Base-by-base conservation (phyloP, 1,284 basidiomycete species). In the Ceratobasidium sp. region DNA sequence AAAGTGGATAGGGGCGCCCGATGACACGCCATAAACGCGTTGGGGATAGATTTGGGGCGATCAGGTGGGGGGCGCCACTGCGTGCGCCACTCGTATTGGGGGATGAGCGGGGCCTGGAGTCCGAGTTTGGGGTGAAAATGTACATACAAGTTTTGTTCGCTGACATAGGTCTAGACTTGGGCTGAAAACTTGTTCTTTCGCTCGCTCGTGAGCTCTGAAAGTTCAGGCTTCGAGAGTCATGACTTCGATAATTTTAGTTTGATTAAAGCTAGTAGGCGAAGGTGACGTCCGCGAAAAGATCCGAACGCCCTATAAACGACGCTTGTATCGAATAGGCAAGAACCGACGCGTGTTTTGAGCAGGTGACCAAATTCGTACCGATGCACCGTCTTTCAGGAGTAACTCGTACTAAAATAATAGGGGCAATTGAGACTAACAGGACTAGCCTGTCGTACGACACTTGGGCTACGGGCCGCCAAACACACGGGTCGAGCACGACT, bases 261-360 rank as follows among this genome's bases (percentile, higher is more conserved):
- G 59, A 60, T 60, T 60, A 60, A 60, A 60, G 59, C 59, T 41
- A 60, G 41, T 60, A 60, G 33, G n/a, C n/a, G 2, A 35, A 38
- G 33, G 20, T 38, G 30, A 60, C 59, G 59, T 60, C 35, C 35
- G 33, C 30, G 3, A 12, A 60, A 60, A 60, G 59, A 14, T 60
- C 59, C 59, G 59, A 60, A 41, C 33, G 8, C 10, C 7, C 55
- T 57, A 30, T 27, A 41, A 4, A 35, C 59, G 59, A 60, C 59
- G 59, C 59, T 60, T 60, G 41, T 30, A 60, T 38, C 59, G 27
- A 60, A 60, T 27, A 27, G 59, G 59, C 14, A 60, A 60, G 59
- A 38, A 5, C 14, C 59, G 41, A 60, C 59, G 59, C 27, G 59
- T 60, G 27, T 60, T 60, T 60, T 35, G 59, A 60, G 14, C 59